Conservation (phyloP, 1,139 yeast genomes). For the Arxiozyma bovina region DNA sequence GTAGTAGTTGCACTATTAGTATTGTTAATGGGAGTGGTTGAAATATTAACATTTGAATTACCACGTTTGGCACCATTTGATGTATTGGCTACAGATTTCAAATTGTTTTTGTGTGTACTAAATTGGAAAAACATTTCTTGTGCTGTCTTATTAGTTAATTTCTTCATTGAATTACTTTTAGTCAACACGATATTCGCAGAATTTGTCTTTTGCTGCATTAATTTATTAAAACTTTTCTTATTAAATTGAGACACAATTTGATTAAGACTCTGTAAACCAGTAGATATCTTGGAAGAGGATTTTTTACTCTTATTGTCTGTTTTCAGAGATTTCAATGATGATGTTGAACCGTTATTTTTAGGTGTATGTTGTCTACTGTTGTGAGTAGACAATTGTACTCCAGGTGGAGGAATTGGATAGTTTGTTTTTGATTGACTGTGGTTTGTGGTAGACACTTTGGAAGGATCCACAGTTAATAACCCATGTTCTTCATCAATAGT, state of each 20-base stretch:
- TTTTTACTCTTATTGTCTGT: not conserved
- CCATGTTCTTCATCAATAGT: conserved; percentile 29
- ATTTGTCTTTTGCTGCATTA: not conserved
- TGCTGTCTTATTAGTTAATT: not conserved
- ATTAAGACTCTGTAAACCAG: not conserved
- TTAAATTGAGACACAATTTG: conserved; percentile 1
- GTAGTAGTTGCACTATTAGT: not conserved
- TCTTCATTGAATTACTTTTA: not conserved
- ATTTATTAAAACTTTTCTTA: not conserved
- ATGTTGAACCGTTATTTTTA: not conserved
- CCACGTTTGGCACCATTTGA: not conserved
- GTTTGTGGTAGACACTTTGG: not conserved
- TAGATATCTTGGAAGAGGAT: not conserved
- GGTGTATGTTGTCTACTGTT: conserved; percentile 2
- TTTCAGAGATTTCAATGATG: conserved; percentile 1
- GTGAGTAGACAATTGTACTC: conserved; percentile 1
- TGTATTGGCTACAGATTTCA: not conserved
- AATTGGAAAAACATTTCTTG: not conserved
- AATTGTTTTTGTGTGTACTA: not conserved
- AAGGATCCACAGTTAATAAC: conserved; percentile 13
- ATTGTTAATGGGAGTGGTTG: not conserved
- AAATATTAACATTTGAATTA: not conserved
- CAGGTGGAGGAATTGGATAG: not conserved
- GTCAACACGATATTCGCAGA: not conserved
- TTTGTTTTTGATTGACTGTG: conserved; percentile 1